Base-by-base conservation (phyloP, 352 stramenopile genomes). In the Globisporangium solare region DNA sequence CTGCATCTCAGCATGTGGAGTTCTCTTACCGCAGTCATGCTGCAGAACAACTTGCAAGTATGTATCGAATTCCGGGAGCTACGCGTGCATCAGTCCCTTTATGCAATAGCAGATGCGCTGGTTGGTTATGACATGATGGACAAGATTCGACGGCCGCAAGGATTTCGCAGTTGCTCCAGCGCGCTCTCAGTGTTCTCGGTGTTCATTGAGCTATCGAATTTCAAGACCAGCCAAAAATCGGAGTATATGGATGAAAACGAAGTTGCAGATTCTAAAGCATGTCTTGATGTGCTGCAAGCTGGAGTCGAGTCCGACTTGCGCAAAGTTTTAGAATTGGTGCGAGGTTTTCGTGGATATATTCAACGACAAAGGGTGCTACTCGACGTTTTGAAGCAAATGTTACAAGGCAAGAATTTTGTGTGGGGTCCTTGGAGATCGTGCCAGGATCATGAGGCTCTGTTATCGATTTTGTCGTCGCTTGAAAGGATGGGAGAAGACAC, bases 281-380 rank as follows among this genome's bases (percentile, higher is more conserved):
- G 71, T 56, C 31, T 60, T 2, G 41, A n/a, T 0, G 37, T 75
- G 12, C 68, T 92, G 17, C 63, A 73, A 20, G 58, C 55, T 52
- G 79, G 82, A 5, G 60, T 88, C 35, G 79, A 86, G 53, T 76
- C 64, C 1, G 82, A 92, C 56, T 60, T 92, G 27, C 72, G 56
- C 37, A 74, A 59, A 31, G 60, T 92, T 1, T 59, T 92, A 14
- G 70, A 75, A 27, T 43, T 86, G 0, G 17, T 92, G 15, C 78
- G 87, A 51, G 56, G 53, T 0, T 78, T 68, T 51, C 70, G 73
- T 21, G 66, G 64, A 2, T 58, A 24, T 20, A 35, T 56, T 42
- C 60, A 58, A 51, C 68, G 69, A 0, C 78, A 89, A 59, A 54
- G 61, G 2, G 39, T 76, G 20, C 22, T 91, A 14, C 40, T 91